Conservation (phyloP, 2,329 filamentous ascomycete species). For the Penicillium sp. region DNA sequence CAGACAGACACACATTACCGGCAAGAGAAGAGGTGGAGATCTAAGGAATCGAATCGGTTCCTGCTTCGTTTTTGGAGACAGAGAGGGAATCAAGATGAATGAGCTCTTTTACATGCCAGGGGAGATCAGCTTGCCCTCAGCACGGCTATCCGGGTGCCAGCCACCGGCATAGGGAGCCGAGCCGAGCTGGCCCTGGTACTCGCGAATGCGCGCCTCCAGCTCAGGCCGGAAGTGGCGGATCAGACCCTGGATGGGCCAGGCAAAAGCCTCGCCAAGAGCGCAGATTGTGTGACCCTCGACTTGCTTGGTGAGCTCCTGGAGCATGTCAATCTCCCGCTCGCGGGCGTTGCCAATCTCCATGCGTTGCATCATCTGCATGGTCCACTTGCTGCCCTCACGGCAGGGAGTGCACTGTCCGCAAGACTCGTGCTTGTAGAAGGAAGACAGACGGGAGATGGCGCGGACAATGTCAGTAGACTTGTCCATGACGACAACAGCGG, state of each 20-base stretch:
- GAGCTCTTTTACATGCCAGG: constrained; percentile 69
- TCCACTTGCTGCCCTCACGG: constrained; percentile 98
- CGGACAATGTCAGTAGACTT: constrained; percentile 95
- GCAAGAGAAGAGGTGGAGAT: constrained; percentile 7
- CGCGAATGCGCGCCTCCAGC: constrained; percentile 82
- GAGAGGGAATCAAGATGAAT: constrained; percentile 27
- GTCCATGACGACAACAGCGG: constrained; percentile 98
- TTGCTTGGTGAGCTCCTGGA: constrained; percentile 98
- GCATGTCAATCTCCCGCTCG: constrained; percentile 95
- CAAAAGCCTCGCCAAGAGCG: constrained; percentile 93
- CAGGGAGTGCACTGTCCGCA: constrained; percentile 99
- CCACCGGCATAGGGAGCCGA: constrained; percentile 77
- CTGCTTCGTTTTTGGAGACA: background rate
- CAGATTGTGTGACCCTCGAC: constrained; percentile 99
- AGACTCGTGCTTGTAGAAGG: constrained; percentile 97
- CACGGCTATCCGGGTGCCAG: constrained; percentile 68
- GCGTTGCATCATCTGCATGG: constrained; percentile 95
- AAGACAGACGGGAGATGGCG: constrained; percentile 83
- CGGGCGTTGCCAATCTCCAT: constrained; percentile 88
- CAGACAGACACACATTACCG: constrained; percentile 13
- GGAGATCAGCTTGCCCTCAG: constrained; percentile 76
- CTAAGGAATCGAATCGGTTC: background rate
- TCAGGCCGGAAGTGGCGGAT: constrained; percentile 98
- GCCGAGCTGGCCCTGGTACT: constrained; percentile 67
- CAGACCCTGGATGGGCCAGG: constrained; percentile 95